Conservation (phyloP, 352 stramenopile species). For the Globisporangium spiculum region DNA sequence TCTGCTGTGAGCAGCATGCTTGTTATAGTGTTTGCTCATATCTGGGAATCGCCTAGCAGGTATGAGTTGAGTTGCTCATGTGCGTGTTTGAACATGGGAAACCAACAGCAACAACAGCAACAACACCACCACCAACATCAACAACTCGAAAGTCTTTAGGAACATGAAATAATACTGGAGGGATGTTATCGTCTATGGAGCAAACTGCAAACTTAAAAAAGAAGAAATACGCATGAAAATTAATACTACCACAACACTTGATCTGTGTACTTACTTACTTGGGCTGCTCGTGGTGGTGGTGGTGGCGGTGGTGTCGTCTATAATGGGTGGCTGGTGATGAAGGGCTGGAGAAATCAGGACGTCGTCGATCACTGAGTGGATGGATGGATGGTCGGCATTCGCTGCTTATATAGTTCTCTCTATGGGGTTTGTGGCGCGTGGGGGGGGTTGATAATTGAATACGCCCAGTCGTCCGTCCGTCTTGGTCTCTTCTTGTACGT, state of each 20-base stretch:
- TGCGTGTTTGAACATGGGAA: no score
- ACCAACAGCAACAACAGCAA: no score
- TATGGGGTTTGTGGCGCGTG: not conserved
- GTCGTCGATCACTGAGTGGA: not conserved
- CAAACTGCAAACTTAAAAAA: slow-evolving; percentile 1
- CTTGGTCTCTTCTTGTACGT: not conserved
- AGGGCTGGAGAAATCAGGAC: slow-evolving; percentile 11
- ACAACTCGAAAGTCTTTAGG: not conserved
- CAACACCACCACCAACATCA: no score
- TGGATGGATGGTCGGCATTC: not conserved
- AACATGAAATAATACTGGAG: not conserved
- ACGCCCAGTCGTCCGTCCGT: not conserved
- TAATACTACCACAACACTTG: slow-evolving; percentile 5
- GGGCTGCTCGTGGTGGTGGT: not conserved
- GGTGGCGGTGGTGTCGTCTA: slow-evolving; percentile 7
- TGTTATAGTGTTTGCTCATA: not conserved
- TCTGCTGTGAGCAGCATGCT: not conserved
- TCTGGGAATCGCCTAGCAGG: not conserved
- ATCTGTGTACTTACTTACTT: not conserved
- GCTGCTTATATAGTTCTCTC: slow-evolving; percentile 11
- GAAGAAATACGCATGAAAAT: slow-evolving; percentile 2
- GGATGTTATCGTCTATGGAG: slow-evolving; percentile 1
- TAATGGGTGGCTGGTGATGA: slow-evolving; percentile 6
- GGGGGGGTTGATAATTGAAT: slow-evolving; percentile 15
- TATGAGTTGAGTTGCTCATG: no score